A percentile compares a stretch with the other conserved stretches of the same genome.
These are phyloP conservation scores for Fusarium circinatum DNA, from an alignment of 2,329 filamentous ascomycete genomes.

Conservation along the genomic window DNA sequence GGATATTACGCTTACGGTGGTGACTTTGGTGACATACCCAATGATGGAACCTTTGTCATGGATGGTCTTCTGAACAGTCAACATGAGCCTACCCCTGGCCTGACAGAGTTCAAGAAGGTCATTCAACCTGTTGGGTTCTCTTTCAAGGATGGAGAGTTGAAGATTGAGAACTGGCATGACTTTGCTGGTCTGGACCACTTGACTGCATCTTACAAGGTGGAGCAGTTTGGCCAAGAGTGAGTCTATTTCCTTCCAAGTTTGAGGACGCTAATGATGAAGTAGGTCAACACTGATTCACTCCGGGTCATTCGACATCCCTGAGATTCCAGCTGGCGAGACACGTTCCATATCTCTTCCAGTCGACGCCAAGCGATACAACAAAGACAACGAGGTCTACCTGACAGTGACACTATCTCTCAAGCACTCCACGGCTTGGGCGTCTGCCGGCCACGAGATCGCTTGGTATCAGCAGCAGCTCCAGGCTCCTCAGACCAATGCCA, in stretches of 20 bases:
- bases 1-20: slow-evolving; percentile 69
- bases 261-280: neutral
- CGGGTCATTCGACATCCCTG: slow-evolving; percentile 54
- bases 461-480: slow-evolving; percentile 61
- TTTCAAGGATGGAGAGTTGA: slow-evolving; percentile 50
- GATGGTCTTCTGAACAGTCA: slow-evolving; percentile 65
- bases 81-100: slow-evolving; percentile 66
- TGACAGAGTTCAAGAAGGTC: slow-evolving; percentile 67
- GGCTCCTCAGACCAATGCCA: neutral
- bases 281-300: slow-evolving; percentile 44
- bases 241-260: too few species aligned
- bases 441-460: slow-evolving; percentile 63
- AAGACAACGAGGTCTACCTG: slow-evolving; percentile 55
- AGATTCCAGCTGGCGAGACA: slow-evolving; percentile 52
- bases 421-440: slow-evolving; percentile 60
- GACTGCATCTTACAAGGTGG: slow-evolving; percentile 55
- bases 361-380: slow-evolving; percentile 42
- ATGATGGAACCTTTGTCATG: slow-evolving; percentile 71
- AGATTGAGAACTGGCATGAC: slow-evolving; percentile 61
- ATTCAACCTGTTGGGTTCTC: slow-evolving; percentile 63
- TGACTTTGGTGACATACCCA: slow-evolving; percentile 69
- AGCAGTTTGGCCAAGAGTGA: slow-evolving; percentile 54
- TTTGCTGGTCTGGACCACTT: slow-evolving; percentile 58
- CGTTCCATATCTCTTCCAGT: slow-evolving; percentile 49
- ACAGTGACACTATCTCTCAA: slow-evolving; percentile 57